Evolutionary conservation across 2,329 filamentous ascomycete species (phyloP), one percentile per base, ranked within the genome.

Genomic region (Colletotrichum sublineola): DNA sequence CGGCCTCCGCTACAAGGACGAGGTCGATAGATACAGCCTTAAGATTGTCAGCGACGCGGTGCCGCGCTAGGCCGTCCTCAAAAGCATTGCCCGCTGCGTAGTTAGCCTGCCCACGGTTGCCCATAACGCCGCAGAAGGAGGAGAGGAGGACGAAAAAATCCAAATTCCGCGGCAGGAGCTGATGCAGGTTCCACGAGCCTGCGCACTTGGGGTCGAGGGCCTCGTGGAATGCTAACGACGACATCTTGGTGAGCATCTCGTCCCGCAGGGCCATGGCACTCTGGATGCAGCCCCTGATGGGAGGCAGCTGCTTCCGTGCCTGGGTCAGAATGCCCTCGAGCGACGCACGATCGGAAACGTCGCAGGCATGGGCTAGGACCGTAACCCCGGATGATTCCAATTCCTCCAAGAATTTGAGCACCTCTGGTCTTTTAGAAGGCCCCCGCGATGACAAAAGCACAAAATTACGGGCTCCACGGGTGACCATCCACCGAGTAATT

Each of bases 71-170:
- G 0, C 85, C 83, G 65, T 89, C 86, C 61, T 86, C 81, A 75
- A 85, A 87, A 60, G 80, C 80, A 74, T 89, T 88, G 2, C 86
- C 88, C 0, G 88, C 87, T 2, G 87, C 85, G 73, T 91, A 91
- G 77, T 89, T 89, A 20, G 87, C 84, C 73, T 91, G 89, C 0
- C 87, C 87, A 7, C 86, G 84, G 74, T 86, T 89, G 40, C 89
- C 89, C 60, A 89, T 87, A 20, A 90, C 81, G 42, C 87, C 87
- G 0, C 86, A 83, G 0, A 87, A 84, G 42, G 86, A 88, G 24
- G 88, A 87, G 18, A 90, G 81, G 40, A 89, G 83, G 52, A 90
- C 75, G 75, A 88, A 87, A 75, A 85, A 82, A 61, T 82, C 81
- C 8, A 83, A 74, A 15, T 75, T 71, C 0, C 74, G 24, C 67